Percentiles rank a stretch among this genome's conserved stretches.
These are phyloP conservation scores for Leptodontidium sp. DNA, from an alignment of 2,329 filamentous ascomycete genomes.

Conservation along the genomic window DNA sequence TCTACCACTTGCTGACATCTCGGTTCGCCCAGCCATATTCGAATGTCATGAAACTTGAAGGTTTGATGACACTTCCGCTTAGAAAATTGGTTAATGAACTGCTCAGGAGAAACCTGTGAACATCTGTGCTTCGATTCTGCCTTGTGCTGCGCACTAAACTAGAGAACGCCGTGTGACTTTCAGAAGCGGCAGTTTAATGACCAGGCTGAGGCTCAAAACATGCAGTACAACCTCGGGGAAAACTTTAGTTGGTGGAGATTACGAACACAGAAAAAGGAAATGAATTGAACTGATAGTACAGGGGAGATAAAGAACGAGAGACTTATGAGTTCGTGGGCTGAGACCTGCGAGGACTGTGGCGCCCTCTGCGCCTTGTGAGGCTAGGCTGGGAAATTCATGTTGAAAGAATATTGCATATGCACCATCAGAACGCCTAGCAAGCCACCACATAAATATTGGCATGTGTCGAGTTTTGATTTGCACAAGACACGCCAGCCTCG, in stretches of 20 bases:
- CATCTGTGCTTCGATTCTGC: background rate
- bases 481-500: slow-evolving; percentile 8
- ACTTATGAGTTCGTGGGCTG: background rate
- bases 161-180: background rate
- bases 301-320: background rate
- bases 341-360: background rate
- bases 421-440: background rate
- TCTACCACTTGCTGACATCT: slow-evolving; percentile 6
- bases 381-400: background rate
- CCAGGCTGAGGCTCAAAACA: slow-evolving; percentile 3
- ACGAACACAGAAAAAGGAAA: background rate
- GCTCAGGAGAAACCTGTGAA: background rate
- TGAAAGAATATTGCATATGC: background rate
- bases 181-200: background rate
- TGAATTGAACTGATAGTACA: background rate
- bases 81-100: background rate
- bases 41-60: background rate
- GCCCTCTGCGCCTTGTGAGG: background rate
- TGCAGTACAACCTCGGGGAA: background rate
- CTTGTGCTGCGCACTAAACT: background rate
- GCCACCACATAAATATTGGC: slow-evolving; percentile 1
- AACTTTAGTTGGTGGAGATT: background rate
- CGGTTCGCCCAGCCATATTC: slow-evolving; percentile 17
- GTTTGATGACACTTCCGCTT: background rate
- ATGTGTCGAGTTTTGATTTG: slow-evolving; percentile 9